phyloP scores from a whole-genome alignment of 2,329 filamentous ascomycete species.

The Ophidiomyces ophidiicola region DNA sequence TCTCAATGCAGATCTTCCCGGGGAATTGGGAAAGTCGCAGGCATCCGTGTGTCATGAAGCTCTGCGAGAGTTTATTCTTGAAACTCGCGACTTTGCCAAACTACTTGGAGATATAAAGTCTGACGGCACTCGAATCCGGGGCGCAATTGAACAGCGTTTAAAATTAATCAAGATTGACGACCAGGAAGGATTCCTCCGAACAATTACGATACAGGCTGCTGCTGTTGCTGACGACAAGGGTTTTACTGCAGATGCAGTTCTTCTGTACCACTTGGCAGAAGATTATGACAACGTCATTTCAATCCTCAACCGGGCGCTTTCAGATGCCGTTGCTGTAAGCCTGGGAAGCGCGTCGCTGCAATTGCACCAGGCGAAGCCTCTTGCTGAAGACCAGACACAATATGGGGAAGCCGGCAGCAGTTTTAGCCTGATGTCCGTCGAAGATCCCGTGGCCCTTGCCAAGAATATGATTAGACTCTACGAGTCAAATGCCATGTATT shows the following conservation, averaged over 20 bases:
- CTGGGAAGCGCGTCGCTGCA: slow-evolving; percentile 69
- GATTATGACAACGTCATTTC: slow-evolving; percentile 91
- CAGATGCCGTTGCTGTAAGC: slow-evolving; percentile 65
- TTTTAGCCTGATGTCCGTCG: slow-evolving; percentile 53
- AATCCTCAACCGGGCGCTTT: slow-evolving; percentile 80
- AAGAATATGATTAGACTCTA: slow-evolving; percentile 53
- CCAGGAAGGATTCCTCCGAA: slow-evolving; percentile 73
- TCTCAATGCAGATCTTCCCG: slow-evolving; percentile 71
- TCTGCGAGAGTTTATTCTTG: slow-evolving; percentile 84
- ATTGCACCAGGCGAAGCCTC: slow-evolving; percentile 67
- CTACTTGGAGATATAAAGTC: slow-evolving; percentile 81
- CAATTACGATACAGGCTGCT: slow-evolving; percentile 87
- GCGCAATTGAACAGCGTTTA: slow-evolving; percentile 76
- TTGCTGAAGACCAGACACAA: slow-evolving; percentile 42
- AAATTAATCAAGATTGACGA: slow-evolving; percentile 66
- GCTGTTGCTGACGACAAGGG: slow-evolving; percentile 90
- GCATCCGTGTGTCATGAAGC: slow-evolving; percentile 80
- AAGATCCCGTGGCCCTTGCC: slow-evolving; percentile 53
- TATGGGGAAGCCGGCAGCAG: slow-evolving; percentile 32
- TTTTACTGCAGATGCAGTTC: slow-evolving; percentile 80
- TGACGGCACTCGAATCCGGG: slow-evolving; percentile 73
- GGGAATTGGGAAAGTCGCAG: slow-evolving; percentile 63
- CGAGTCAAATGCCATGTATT: slow-evolving; percentile 48
- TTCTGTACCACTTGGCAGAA: slow-evolving; percentile 86
- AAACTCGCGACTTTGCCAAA: slow-evolving; percentile 89